Base-by-base conservation (phyloP, 2,329 filamentous ascomycete species). In the Huntiella abstrusa region DNA sequence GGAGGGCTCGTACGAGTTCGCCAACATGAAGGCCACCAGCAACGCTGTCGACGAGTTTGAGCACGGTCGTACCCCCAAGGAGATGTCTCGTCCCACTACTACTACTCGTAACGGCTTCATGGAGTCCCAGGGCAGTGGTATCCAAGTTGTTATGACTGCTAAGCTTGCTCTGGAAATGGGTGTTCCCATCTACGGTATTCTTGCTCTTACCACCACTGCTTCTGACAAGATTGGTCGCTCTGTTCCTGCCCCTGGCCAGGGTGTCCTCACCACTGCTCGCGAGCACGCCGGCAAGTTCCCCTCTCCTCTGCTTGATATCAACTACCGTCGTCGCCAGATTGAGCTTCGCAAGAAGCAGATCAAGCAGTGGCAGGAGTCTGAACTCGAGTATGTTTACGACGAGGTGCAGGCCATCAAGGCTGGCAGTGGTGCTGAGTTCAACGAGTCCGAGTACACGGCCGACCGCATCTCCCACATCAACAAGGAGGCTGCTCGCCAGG, bases 21-120 rank as follows among this genome's bases (percentile, higher is more conserved):
- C 91, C 70, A 98, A 98, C 71, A 98, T 98, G 91, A 93, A 94
- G 67, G 91, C 91, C 50, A 98, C 91, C 47, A 95, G 87, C 73
- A 98, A 96, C 59, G 87, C 88, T 19, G 82, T 95, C 51, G 87
- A 96, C 55, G 92, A 98, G 62, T 84, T 98, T 55, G 85, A 79
- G 7, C 91, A 96, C 58, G 91, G 91, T 41, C 84, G 91, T 54
- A 96, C 91, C 43, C 88, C 91, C 10, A 77, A 80, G 63, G 91
- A 98, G 65, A 98, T 98, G 91, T 98, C 92, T 32, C 81, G 91
- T 51, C 91, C 91, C 4, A 92, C 87, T 4, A 98, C 91, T 39
- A 98, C 91, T 3, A 98, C 91, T 52, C 76, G 91, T 64, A 91
- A 87, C 57, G 91, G 91, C 44, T 98, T 98, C 71, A 96, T 98